Evolutionary conservation across 2,329 filamentous ascomycete genomes (phyloP).

Genomic region (Penicillium sp.): DNA sequence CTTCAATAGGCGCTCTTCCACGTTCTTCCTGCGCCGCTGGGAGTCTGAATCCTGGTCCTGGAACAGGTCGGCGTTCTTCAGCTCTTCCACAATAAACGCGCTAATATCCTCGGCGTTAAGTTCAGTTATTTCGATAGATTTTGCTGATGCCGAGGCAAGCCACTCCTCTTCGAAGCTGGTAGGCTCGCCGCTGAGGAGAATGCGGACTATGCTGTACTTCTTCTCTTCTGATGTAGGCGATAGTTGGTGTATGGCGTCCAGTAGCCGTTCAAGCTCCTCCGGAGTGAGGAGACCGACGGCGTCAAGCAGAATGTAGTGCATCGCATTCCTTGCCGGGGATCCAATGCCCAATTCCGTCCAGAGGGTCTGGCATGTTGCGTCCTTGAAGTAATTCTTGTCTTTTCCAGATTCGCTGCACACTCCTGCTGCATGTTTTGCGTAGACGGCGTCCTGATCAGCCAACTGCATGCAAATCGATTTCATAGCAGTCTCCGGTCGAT

Average conservation of each 20-base stretch:
- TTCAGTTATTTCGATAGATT: slow-evolving; percentile 1
- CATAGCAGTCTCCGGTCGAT: slow-evolving; percentile 8
- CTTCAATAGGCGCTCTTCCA: slow-evolving; percentile 3
- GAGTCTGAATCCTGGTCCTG: slow-evolving; percentile 10
- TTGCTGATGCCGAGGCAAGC: background rate
- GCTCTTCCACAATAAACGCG: slow-evolving; percentile 6
- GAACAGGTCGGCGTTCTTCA: slow-evolving; percentile 9
- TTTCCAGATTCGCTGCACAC: slow-evolving; percentile 1
- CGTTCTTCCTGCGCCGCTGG: background rate
- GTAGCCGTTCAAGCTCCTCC: background rate
- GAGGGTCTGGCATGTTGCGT: background rate
- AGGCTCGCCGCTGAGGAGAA: slow-evolving; percentile 4
- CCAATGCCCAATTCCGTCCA: slow-evolving; percentile 10
- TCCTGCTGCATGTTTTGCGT: background rate
- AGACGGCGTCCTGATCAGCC: slow-evolving; percentile 10
- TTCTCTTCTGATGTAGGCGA: background rate
- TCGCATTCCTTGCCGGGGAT: slow-evolving; percentile 4
- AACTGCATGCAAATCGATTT: slow-evolving; percentile 10
- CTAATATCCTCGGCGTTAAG: slow-evolving; percentile 2
- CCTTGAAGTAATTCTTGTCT: slow-evolving; percentile 10
- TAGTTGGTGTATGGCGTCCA: background rate
- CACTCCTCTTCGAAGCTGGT: background rate
- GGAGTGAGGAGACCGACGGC: background rate
- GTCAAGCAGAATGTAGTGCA: slow-evolving; percentile 12
- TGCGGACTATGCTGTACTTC: background rate